Evolutionary conservation across 208 protist genomes (phyloP).

Genomic region (Acanthamoeba castellanii): DNA sequence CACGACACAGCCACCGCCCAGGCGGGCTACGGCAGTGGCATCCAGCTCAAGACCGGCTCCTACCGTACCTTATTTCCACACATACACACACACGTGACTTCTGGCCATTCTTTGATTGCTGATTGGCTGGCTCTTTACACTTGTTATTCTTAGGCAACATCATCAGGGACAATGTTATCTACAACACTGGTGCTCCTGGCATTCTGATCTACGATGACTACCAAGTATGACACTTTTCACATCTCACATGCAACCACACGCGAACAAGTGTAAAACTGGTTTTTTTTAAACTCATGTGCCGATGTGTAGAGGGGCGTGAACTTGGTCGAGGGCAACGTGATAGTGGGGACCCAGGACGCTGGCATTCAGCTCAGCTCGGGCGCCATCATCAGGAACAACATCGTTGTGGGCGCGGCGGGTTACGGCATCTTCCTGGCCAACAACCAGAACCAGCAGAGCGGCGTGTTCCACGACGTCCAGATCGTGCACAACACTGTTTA

Average conservation of each 20-base stretch:
- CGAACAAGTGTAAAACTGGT: neutral
- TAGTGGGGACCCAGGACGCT: neutral
- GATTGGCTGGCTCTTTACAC: neutral
- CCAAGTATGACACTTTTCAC: neutral
- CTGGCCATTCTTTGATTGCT: no score
- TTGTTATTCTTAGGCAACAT: neutral
- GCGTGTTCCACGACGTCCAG: constrained; percentile 20
- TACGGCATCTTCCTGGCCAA: constrained; percentile 27
- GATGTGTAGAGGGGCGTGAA: neutral
- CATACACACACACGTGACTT: no score
- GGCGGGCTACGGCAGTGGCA: neutral
- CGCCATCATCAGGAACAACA: constrained; percentile 51
- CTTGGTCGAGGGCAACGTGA: constrained; percentile 39
- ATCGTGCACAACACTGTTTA: constrained; percentile 46
- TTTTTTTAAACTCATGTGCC: neutral
- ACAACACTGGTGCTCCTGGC: neutral
- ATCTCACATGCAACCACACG: no score
- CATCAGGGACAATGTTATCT: neutral
- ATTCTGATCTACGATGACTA: constrained; percentile 49
- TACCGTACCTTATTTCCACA: neutral
- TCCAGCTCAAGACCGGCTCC: constrained; percentile 38
- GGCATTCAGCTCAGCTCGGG: constrained; percentile 54
- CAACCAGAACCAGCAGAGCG: neutral
- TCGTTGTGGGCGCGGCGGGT: neutral
- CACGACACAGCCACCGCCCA: neutral